A percentile compares a stretch with the other conserved stretches of the same genome.
These are phyloP conservation scores for Huntiella omanensis DNA, from an alignment of 2,329 filamentous ascomycete species.

Conservation along the genomic window DNA sequence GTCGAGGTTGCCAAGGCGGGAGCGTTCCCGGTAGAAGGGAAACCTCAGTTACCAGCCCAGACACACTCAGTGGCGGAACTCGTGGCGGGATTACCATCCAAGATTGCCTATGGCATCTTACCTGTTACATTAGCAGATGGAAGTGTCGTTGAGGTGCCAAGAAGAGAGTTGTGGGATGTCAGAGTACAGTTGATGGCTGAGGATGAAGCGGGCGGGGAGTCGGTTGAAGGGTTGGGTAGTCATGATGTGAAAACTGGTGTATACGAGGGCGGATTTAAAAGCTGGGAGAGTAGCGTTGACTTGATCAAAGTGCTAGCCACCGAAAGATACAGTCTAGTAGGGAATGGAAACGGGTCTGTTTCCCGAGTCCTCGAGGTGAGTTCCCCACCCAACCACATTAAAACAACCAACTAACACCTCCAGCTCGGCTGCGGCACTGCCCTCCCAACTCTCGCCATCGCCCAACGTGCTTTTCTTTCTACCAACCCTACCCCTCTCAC, in stretches of 20 bases:
- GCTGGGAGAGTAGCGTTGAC: slow-evolving; percentile 73
- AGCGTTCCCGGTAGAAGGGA: slow-evolving; percentile 44
- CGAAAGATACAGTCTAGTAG: slow-evolving; percentile 20
- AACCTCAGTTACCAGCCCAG: slow-evolving; percentile 37
- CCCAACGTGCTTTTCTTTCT: slow-evolving; percentile 33
- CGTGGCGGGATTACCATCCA: slow-evolving; percentile 46
- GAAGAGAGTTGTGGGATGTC: slow-evolving; percentile 66
- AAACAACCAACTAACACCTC: slow-evolving; percentile 12
- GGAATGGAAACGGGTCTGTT: slow-evolving; percentile 17
- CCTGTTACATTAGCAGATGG: slow-evolving; percentile 28
- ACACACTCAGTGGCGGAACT: slow-evolving; percentile 31
- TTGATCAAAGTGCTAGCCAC: slow-evolving; percentile 47
- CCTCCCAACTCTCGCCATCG: slow-evolving; percentile 51
- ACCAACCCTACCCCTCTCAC: slow-evolving; percentile 22
- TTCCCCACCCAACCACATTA: slow-evolving; percentile 2
- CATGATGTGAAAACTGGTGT: slow-evolving; percentile 65
- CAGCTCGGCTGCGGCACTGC: slow-evolving; percentile 66
- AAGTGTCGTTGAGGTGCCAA: slow-evolving; percentile 36
- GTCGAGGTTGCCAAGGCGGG: slow-evolving; percentile 17
- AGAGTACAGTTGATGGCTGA: slow-evolving; percentile 65
- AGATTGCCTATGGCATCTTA: slow-evolving; percentile 50
- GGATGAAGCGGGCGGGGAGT: slow-evolving; percentile 25
- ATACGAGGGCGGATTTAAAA: slow-evolving; percentile 79
- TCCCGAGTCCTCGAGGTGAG: slow-evolving; percentile 36
- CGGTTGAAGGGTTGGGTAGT: slow-evolving; percentile 32